Conservation (phyloP, 2,329 filamentous ascomycete species). For the Verticillium zaregamsianum region DNA sequence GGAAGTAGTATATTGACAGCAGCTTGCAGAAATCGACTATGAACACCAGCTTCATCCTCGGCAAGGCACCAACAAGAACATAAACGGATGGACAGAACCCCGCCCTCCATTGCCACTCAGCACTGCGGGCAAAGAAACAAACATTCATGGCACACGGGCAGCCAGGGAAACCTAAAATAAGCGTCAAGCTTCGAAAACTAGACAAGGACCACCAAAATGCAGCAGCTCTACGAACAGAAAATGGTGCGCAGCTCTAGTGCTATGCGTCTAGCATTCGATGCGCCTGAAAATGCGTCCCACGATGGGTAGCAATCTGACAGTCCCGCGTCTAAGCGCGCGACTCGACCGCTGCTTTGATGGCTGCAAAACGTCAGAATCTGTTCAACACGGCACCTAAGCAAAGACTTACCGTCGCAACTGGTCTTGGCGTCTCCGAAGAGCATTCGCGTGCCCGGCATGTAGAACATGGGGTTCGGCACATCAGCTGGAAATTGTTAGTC, state of each 20-base stretch:
- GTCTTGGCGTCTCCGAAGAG: constrained; percentile 85
- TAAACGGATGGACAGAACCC: not conserved
- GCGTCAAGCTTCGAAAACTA: not conserved
- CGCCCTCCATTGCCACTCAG: not conserved
- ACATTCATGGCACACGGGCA: not conserved
- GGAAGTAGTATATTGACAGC: not conserved
- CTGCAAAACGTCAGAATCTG: constrained; percentile 20
- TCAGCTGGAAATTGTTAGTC: constrained; percentile 53
- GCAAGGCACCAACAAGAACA: not conserved
- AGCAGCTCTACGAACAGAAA: not conserved
- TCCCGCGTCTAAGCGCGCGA: constrained; percentile 6
- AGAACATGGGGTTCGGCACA: constrained; percentile 91
- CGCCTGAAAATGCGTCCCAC: not conserved
- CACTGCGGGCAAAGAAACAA: not conserved
- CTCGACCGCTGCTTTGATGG: constrained; percentile 37
- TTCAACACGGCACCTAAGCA: too few relatives aligned
- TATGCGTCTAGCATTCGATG: not conserved
- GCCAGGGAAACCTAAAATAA: not conserved
- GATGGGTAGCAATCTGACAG: not conserved
- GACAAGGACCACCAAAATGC: not conserved
- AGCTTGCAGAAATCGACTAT: not conserved
- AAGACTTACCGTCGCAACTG: constrained; percentile 67
- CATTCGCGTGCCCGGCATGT: constrained; percentile 86
- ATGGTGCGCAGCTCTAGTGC: not conserved
- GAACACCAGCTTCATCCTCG: not conserved